Conservation (phyloP, 169 alveolate species). For the Plasmodium cynomolgi region DNA sequence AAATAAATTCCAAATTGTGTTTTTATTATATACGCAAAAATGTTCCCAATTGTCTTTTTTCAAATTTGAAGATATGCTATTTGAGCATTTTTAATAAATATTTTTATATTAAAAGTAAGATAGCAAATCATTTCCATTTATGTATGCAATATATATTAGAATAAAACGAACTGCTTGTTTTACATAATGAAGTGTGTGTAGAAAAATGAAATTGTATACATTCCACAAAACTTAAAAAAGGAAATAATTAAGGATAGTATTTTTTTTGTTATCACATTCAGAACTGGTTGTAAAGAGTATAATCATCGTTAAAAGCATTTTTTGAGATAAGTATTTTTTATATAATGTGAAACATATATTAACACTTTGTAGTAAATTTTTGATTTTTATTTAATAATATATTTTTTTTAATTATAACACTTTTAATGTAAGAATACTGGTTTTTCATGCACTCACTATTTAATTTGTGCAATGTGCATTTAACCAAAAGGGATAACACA, state of each 20-base stretch:
- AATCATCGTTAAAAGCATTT: background rate
- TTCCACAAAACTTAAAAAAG: background rate
- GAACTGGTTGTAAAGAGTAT: background rate
- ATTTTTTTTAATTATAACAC: background rate
- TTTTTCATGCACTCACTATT: no score
- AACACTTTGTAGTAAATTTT: background rate
- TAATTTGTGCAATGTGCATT: no score
- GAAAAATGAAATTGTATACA: background rate
- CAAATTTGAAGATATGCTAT: background rate
- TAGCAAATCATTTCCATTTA: background rate
- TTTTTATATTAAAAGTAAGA: background rate
- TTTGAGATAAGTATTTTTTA: background rate
- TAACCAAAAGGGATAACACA: no score
- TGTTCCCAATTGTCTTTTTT: background rate
- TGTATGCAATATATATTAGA: background rate
- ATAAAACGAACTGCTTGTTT: background rate
- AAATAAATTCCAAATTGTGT: background rate
- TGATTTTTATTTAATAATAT: background rate
- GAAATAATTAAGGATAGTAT: background rate
- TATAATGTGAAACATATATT: background rate
- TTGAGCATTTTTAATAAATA: background rate
- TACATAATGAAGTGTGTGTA: background rate
- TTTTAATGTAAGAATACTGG: background rate
- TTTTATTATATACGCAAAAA: background rate
- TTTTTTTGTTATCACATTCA: background rate